These are phyloP conservation scores for Lithospermum erythrorhizon DNA, from an alignment of 257 asterid species.

Conservation along the genomic window DNA sequence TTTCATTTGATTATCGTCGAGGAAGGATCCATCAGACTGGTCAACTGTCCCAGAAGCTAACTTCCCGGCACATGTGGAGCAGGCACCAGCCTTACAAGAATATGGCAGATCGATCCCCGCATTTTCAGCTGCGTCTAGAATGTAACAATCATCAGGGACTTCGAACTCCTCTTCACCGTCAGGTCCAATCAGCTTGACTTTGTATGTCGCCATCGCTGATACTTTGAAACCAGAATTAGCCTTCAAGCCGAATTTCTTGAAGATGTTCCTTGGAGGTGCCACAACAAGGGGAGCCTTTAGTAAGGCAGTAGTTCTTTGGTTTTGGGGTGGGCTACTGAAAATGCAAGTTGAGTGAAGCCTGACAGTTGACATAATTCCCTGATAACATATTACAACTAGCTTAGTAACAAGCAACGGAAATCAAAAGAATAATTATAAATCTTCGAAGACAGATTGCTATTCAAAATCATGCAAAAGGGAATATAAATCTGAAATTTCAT, in stretches of 20 bases:
- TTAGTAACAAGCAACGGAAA: background rate
- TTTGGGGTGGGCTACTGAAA: slow-evolving; percentile 28
- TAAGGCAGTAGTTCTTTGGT: slow-evolving; percentile 24
- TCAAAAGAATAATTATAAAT: background rate
- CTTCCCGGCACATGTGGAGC: slow-evolving; percentile 90
- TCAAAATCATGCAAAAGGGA: too few relatives aligned
- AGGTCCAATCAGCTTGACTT: slow-evolving; percentile 52
- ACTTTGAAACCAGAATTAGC: slow-evolving; percentile 34
- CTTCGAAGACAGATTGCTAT: background rate
- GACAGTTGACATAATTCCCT: slow-evolving; percentile 57
- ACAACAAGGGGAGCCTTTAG: slow-evolving; percentile 37
- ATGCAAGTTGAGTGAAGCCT: slow-evolving; percentile 43
- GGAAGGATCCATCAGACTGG: slow-evolving; percentile 74
- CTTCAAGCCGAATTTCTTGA: slow-evolving; percentile 47
- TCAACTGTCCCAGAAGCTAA: slow-evolving; percentile 43
- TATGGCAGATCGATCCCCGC: slow-evolving; percentile 75
- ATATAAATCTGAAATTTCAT: too few relatives aligned
- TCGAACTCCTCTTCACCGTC: slow-evolving; percentile 61
- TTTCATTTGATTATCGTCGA: slow-evolving; percentile 41
- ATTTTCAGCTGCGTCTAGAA: slow-evolving; percentile 64
- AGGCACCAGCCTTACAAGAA: slow-evolving; percentile 90
- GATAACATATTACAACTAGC: slow-evolving; percentile 8
- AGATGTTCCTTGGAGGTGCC: slow-evolving; percentile 32
- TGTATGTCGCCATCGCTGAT: slow-evolving; percentile 53
- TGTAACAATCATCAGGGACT: slow-evolving; percentile 50